phyloP scores from a whole-genome alignment of 441 rosid species.

The Pelargonium australe region DNA sequence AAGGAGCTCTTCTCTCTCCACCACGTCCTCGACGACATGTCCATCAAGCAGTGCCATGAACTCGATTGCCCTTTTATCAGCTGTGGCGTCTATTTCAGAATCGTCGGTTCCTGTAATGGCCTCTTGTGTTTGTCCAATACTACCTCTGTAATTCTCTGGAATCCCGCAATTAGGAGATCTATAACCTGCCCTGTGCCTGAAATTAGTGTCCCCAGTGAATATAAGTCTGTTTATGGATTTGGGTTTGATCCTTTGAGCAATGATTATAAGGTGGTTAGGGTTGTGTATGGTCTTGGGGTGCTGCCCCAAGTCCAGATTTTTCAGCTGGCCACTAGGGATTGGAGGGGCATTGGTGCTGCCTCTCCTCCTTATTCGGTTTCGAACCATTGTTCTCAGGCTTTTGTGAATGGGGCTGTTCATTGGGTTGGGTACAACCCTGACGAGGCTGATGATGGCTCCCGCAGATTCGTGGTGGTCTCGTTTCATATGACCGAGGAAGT shows the following conservation, averaged over 20 bases:
- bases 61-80: neutral
- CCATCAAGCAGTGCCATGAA: neutral
- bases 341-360: neutral
- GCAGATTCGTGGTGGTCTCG: neutral
- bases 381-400: neutral
- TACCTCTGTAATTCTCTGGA: neutral
- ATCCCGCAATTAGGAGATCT: neutral
- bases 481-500: neutral
- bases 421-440: conserved; percentile 3
- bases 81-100: neutral
- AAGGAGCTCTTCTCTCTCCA: conserved; percentile 3
- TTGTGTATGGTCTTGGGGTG: neutral
- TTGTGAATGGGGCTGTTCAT: neutral
- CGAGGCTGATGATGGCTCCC: neutral
- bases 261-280: conserved; percentile 1
- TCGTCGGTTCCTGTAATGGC: neutral
- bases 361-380: neutral
- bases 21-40: neutral
- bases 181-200: neutral
- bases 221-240: neutral
- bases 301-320: neutral
- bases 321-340: neutral
- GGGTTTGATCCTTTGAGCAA: neutral
- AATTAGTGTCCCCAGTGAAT: neutral
- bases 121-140: neutral